phyloP scores from a whole-genome alignment of 2,329 filamentous ascomycete species.

The Emergomyces pasteurianus region DNA sequence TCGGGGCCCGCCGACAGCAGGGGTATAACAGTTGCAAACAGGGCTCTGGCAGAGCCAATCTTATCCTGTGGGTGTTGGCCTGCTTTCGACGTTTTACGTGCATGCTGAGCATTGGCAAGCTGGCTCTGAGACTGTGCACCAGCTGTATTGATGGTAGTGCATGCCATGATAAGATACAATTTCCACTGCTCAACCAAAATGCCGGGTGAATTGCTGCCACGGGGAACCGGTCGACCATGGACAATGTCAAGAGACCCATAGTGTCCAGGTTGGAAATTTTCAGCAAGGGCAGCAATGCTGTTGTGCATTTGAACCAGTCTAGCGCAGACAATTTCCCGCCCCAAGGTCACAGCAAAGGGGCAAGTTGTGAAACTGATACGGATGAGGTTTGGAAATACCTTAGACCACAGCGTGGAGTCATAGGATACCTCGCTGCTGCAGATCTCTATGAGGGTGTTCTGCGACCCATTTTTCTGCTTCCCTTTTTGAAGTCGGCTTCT shows the following conservation, averaged over 20 bases:
- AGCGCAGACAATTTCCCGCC: constrained; percentile 84
- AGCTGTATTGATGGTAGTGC: constrained; percentile 81
- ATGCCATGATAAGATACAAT: constrained; percentile 90
- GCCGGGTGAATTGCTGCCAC: constrained; percentile 51
- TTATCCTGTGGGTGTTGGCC: constrained; percentile 57
- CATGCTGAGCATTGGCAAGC: constrained; percentile 57
- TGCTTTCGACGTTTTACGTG: constrained; percentile 64
- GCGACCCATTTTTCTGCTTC: constrained; percentile 68
- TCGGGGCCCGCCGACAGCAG: constrained; percentile 68
- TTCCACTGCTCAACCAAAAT: constrained; percentile 96
- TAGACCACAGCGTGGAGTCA: constrained; percentile 92
- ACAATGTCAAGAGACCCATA: constrained; percentile 24
- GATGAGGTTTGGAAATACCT: constrained; percentile 92
- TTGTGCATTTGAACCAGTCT: constrained; percentile 88
- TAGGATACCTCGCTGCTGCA: constrained; percentile 94
- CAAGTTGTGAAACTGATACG: constrained; percentile 83
- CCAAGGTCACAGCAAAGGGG: constrained; percentile 79
- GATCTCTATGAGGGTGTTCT: constrained; percentile 80
- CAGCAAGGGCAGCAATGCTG: constrained; percentile 65
- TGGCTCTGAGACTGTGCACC: constrained; percentile 52
- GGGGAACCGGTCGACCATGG: constrained; percentile 29
- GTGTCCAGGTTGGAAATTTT: constrained; percentile 32
- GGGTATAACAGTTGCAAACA: constrained; percentile 87
- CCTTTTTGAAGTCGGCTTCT: constrained; percentile 84
- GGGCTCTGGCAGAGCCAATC: constrained; percentile 72